Base-by-base conservation (phyloP, 2,329 filamentous ascomycete genomes). In the Claviceps citrina region DNA sequence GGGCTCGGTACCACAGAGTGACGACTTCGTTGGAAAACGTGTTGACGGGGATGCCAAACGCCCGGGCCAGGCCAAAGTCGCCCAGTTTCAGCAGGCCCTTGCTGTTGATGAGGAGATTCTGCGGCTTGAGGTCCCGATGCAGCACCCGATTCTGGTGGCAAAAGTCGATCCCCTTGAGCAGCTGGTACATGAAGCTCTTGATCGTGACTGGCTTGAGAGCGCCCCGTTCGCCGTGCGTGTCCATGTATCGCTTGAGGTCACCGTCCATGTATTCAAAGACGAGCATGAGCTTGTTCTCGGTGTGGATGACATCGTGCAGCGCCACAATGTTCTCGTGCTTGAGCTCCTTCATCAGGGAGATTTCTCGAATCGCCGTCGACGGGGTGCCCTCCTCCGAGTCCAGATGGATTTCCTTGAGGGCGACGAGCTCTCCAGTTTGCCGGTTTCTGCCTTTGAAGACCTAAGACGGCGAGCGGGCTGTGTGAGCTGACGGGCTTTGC, bases 401-500 rank as follows among this genome's bases (percentile, higher is more conserved):
- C 52, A 94, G 81, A 47, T 86, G 82, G 54, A 94, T 94, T 68
- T 94, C 94, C 71, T 94, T 94, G 51, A 94, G 68, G 18, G 86
- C 86, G 47, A 94, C 86, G 52, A 94, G 80, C 62, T 95, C 87
- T 55, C 91, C 91, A 0, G 91, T 96, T 62, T 96, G 87, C 51
- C 91, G 77, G 62, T 98, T 98, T 49, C 89, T 83, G 45, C 91
- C 91, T 68, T 98, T 94, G 75, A 96, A 98, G 33, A 98, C 87
- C 87, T 94, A n/a, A n/a, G n/a, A n/a, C n/a, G n/a, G n/a, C n/a
- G n/a, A n/a, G n/a, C n/a, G n/a, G n/a, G n/a, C n/a, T n/a, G n/a
- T n/a, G n/a, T n/a, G n/a, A n/a, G n/a, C n/a, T n/a, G n/a, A n/a
- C n/a, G n/a, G n/a, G n/a, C n/a, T n/a, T n/a, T n/a, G n/a, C n/a